Evolutionary conservation across 768 basidiomycete genomes (phyloP), one percentile per base, ranked within the genome.

Genomic region (Collybia sp.): DNA sequence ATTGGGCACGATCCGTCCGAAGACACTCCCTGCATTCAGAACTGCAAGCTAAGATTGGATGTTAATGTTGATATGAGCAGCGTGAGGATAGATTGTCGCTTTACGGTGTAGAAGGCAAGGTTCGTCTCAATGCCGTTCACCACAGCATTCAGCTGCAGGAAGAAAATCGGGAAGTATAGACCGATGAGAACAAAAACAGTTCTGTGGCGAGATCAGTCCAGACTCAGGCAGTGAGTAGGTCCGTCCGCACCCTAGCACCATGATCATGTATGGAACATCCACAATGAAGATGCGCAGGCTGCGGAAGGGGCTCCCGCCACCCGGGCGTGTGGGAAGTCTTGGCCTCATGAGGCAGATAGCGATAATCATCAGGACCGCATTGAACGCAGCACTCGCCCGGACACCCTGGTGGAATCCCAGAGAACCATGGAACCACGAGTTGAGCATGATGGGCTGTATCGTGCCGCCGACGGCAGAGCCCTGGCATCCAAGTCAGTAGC

Each of bases 401-500:
- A 72, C 69, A 15, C 69, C 68, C 25, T 62, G 59, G 1, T 41
- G 68, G 72, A 81, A 66, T 2, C 83, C 79, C 12, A 73, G 63
- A 2, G 51, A 53, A 3, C 72, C 70, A 45, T 74, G 61, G 47
- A 76, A 72, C 48, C 70, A 60, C 33, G 72, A 66, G 55, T 86
- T 85, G 16, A 87, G 64, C 67, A 83, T 72, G 53, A 83, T 80
- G 2, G 81, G 79, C 47, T 82, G 80, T 8, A 85, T 54, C 17
- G 77, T 68, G 10, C 79, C 81, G 2, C 84, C 83, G 12, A 81
- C 56, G 13, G 75, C 79, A n/a, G 80, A 70, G 5, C 72, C 71
- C 70, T 73, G 48, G 43, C 49, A 32, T 20, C n/a, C 12, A 35
- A 13, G 44, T 70, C 64, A 52, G 48, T 42, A 43, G 36, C 12